Conservation (phyloP, 2,329 filamentous ascomycete genomes). For the Botryotinia narcissicola region DNA sequence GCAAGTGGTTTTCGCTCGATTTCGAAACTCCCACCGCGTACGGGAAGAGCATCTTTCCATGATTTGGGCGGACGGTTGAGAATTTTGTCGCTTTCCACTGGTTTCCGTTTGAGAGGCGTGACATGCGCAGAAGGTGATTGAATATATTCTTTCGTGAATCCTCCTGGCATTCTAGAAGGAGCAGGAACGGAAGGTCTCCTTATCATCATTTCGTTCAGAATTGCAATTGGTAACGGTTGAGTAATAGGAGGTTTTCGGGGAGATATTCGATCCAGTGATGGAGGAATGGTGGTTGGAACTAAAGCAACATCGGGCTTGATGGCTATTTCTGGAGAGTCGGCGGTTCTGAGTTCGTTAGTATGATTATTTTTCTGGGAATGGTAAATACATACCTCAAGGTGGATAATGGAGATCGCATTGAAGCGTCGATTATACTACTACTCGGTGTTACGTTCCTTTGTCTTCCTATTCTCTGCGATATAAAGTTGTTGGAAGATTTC, state of each 20-base stretch:
- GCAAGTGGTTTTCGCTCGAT: background rate
- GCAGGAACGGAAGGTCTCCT: constrained; percentile 22
- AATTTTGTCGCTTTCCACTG: background rate
- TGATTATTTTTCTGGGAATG: background rate
- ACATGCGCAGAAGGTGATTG: background rate
- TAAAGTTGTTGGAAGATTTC: constrained; percentile 6
- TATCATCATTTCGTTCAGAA: constrained; percentile 24
- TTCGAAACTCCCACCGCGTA: background rate
- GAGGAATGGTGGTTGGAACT: constrained; percentile 28
- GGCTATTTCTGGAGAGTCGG: constrained; percentile 31
- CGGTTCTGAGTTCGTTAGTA: constrained; percentile 28
- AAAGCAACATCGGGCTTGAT: constrained; percentile 30
- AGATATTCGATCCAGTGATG: constrained; percentile 29
- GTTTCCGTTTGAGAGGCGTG: constrained; percentile 23
- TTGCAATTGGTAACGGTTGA: constrained; percentile 27
- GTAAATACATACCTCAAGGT: constrained; percentile 29
- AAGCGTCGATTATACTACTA: constrained; percentile 33
- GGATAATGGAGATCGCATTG: constrained; percentile 32
- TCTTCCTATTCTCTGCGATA: constrained; percentile 19
- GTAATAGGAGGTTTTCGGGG: constrained; percentile 26
- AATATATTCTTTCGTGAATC: background rate
- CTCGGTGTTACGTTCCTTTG: constrained; percentile 31
- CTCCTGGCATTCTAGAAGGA: background rate
- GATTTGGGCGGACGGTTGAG: background rate
- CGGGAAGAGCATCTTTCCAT: constrained; percentile 3